Evolutionary conservation across 176 grass and related monocot species (phyloP).

Genomic region (Triticum turgidum): DNA sequence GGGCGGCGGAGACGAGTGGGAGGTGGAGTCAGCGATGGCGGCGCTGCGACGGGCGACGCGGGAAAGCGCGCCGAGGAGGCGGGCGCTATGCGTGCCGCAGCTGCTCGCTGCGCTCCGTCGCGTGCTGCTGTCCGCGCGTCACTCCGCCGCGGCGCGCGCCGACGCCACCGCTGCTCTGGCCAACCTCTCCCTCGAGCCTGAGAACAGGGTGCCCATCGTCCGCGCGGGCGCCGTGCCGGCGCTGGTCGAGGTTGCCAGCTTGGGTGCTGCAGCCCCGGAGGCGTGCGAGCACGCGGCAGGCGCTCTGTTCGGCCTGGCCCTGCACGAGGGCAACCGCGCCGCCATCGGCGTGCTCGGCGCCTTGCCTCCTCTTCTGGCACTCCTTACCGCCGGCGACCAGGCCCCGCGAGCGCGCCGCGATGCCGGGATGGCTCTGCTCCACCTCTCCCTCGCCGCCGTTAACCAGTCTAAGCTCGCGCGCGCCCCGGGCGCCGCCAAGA

Average conservation of each 20-base stretch:
- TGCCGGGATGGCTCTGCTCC: background rate
- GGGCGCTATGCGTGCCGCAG: conserved; percentile 44
- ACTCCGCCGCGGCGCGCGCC: background rate
- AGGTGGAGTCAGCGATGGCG: conserved; percentile 48
- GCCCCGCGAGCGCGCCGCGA: background rate
- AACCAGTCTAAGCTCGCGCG: conserved; percentile 18
- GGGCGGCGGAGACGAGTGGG: conserved; percentile 23
- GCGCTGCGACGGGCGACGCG: conserved; percentile 57
- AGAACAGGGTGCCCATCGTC: conserved; percentile 8
- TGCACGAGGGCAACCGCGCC: background rate
- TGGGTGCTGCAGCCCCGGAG: background rate
- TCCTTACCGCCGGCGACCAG: background rate
- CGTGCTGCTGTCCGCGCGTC: conserved; percentile 15
- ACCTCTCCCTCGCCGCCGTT: conserved; percentile 8
- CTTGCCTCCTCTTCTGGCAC: background rate
- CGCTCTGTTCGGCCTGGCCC: conserved; percentile 8
- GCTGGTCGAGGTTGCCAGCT: conserved; percentile 1
- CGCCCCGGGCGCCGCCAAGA: background rate
- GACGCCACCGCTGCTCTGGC: background rate
- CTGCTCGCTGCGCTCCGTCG: conserved; percentile 59
- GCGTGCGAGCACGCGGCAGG: conserved; percentile 16
- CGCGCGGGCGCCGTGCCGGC: background rate
- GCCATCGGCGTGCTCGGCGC: conserved; percentile 20
- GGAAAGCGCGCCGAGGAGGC: conserved; percentile 43
- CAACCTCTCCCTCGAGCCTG: conserved; percentile 15